Percentiles rank a stretch among this genome's conserved stretches.
Evolutionary conservation across 1,284 basidiomycete species (phyloP).

Genomic region (Ustilago loliicola): DNA sequence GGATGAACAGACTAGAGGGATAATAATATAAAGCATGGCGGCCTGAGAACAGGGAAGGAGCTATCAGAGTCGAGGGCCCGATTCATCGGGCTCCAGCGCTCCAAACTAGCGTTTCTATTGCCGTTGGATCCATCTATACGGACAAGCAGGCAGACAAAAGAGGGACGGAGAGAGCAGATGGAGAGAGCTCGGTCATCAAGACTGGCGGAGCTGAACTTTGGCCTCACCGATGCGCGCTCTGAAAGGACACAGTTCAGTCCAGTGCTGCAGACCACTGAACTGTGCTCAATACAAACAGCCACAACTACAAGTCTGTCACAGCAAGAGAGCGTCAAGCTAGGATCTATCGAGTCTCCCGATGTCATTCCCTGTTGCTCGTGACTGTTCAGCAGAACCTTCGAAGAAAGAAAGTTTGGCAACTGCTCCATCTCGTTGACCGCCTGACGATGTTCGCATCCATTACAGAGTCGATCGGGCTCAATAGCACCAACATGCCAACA

Average conservation of each 20-base stretch:
- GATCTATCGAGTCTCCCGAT: background rate
- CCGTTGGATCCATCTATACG: background rate
- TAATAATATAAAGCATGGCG: no score
- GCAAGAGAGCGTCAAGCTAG: background rate
- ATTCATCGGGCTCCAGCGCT: background rate
- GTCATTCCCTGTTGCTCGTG: no score
- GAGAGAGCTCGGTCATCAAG: background rate
- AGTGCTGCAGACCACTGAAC: background rate
- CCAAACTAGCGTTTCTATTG: background rate
- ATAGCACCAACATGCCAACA: slow-evolving; percentile 15
- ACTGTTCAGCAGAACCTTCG: slow-evolving; percentile 24
- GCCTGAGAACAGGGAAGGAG: no score
- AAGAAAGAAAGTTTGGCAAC: slow-evolving; percentile 19
- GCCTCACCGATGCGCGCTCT: slow-evolving; percentile 22
- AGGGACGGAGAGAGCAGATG: background rate
- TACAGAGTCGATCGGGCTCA: background rate
- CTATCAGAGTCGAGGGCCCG: background rate
- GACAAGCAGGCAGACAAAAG: background rate
- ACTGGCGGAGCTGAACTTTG: background rate
- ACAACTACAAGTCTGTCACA: background rate
- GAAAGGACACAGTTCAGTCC: background rate
- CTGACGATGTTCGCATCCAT: background rate
- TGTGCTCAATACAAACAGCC: background rate
- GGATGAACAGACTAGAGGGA: no score
- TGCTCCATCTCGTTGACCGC: background rate